Evolutionary conservation across 257 asterid genomes (phyloP).

Genomic region (Solanum bukasovii): DNA sequence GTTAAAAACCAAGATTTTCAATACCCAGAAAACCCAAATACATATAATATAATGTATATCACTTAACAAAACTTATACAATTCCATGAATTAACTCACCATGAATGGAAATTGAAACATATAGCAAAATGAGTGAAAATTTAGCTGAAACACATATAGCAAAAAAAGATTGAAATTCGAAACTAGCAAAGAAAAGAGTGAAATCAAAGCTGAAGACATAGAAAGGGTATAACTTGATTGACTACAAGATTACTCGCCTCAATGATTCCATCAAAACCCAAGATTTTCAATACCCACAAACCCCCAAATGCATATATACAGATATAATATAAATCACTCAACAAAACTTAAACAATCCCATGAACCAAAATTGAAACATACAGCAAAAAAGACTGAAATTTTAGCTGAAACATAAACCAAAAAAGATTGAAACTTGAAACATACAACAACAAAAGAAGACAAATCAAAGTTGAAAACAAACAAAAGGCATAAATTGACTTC

Average conservation of each 20-base stretch:
- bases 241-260: not conserved
- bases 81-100: not conserved
- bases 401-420: not conserved
- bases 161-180: not conserved
- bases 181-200: not conserved
- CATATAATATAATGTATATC: not conserved
- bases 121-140: not conserved
- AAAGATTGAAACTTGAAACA: not conserved
- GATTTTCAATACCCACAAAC: not conserved
- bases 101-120: not conserved
- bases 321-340: not conserved
- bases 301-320: not conserved
- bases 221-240: not conserved
- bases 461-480: not conserved
- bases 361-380: not conserved
- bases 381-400: not conserved
- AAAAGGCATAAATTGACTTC: not conserved
- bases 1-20: not conserved
- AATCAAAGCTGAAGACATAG: not conserved
- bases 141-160: not conserved
- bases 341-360: not conserved
- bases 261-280: not conserved
- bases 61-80: not conserved
- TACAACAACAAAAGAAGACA: not conserved
- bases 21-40: not conserved